Conservation (phyloP, 805 yeast species). For the Saturnispora saitoi region DNA sequence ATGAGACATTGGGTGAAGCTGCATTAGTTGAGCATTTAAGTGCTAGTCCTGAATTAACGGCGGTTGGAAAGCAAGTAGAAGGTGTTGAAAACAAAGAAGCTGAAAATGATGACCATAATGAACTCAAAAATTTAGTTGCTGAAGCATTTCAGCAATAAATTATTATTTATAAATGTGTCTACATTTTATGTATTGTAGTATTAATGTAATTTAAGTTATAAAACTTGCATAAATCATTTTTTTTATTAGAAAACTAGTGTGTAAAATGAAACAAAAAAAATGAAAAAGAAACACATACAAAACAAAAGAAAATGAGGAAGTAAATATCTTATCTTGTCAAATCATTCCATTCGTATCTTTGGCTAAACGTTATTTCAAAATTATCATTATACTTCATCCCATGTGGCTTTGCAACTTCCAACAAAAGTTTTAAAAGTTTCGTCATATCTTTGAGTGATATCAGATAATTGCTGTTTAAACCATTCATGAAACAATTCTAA, state of each 20-base stretch:
- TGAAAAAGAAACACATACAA: not conserved
- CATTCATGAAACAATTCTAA: constrained; percentile 25
- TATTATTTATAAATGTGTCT: constrained; percentile 3
- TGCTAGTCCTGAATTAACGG: constrained; percentile 8
- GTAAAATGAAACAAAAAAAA: not conserved
- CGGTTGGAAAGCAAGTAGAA: not conserved
- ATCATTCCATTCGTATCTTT: too few relatives aligned
- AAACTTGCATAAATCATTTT: not conserved
- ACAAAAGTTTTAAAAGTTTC: constrained; percentile 19
- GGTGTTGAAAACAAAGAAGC: not conserved
- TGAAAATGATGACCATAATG: constrained; percentile 21
- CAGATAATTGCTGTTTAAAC: constrained; percentile 23
- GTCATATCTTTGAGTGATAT: constrained; percentile 19
- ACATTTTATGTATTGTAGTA: constrained; percentile 12
- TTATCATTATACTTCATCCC: constrained; percentile 19
- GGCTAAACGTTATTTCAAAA: not conserved
- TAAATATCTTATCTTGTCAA: too few relatives aligned
- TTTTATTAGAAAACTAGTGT: not conserved
- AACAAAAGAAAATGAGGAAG: too few relatives aligned
- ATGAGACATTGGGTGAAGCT: constrained; percentile 7
- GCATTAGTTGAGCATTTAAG: constrained; percentile 21
- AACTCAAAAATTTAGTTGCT: constrained; percentile 28
- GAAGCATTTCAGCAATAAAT: constrained; percentile 24
- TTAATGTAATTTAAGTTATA: constrained; percentile 1
- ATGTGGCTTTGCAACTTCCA: constrained; percentile 19